Percentiles rank a stretch among this genome's conserved stretches.
Conservation (phyloP, 2,329 filamentous ascomycete genomes). For the Ascochyta clinopodiicola region DNA sequence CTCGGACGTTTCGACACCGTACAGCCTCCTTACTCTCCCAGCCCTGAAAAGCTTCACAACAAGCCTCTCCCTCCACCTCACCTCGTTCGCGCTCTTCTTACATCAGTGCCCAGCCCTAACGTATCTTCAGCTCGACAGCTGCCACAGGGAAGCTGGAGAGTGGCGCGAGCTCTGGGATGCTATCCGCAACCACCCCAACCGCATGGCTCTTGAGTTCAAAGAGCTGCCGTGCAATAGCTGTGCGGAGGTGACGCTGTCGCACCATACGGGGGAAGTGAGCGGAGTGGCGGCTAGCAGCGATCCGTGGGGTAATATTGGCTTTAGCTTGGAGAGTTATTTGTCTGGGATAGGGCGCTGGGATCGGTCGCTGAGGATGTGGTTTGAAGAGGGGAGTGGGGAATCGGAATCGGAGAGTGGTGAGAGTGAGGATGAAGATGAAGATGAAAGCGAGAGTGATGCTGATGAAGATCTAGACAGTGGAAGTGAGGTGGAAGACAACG, state of each 20-base stretch:
- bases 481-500: too few relatives aligned
- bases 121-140: background rate
- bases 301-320: background rate
- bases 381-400: background rate
- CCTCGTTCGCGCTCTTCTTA: background rate
- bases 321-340: background rate
- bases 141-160: background rate
- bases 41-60: background rate
- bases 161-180: constrained; percentile 1
- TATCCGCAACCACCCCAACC: background rate
- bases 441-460: background rate
- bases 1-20: background rate
- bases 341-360: background rate
- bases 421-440: background rate
- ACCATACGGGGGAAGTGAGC: background rate
- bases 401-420: background rate
- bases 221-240: background rate
- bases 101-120: background rate
- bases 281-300: background rate
- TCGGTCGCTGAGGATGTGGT: background rate
- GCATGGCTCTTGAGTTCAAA: background rate
- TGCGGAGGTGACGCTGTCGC: background rate
- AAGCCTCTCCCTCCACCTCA: background rate
- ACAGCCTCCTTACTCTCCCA: background rate
- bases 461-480: too few relatives aligned